Conservation (phyloP, 805 yeast genomes). For the Wickerhamomyces silvicola region DNA sequence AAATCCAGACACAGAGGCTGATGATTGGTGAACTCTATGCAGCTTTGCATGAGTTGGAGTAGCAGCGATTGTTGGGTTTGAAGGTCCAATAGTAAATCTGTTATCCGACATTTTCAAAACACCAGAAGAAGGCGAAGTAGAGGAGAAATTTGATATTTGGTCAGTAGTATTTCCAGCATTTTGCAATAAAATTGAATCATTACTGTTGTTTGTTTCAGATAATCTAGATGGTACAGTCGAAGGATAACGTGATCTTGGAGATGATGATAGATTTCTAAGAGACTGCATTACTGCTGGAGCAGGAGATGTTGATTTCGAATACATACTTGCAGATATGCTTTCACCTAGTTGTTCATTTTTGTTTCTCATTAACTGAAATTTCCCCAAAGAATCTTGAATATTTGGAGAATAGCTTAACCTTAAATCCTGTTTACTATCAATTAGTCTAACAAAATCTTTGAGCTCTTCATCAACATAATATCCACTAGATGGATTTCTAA, state of each 20-base stretch:
- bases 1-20: background rate
- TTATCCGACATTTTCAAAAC: slow-evolving; percentile 6
- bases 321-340: slow-evolving; percentile 45
- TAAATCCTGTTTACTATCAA: slow-evolving; percentile 57
- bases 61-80: slow-evolving; percentile 26
- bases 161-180: slow-evolving; percentile 5
- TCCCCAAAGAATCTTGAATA: slow-evolving; percentile 40
- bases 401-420: slow-evolving; percentile 26
- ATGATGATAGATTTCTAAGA: slow-evolving; percentile 21
- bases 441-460: slow-evolving; percentile 62
- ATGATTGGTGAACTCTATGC: slow-evolving; percentile 11
- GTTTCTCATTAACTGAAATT: slow-evolving; percentile 44
- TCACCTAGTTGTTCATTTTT: slow-evolving; percentile 52
- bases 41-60: slow-evolving; percentile 25
- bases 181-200: slow-evolving; percentile 14
- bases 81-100: slow-evolving; percentile 22
- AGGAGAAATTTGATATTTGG: slow-evolving; percentile 11
- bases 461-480: slow-evolving; percentile 51
- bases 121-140: slow-evolving; percentile 17
- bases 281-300: slow-evolving; percentile 7
- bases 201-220: slow-evolving; percentile 20
- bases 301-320: slow-evolving; percentile 19
- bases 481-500: slow-evolving; percentile 26
- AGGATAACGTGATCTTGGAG: slow-evolving; percentile 26
- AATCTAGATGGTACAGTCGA: slow-evolving; percentile 26